phyloP scores from a whole-genome alignment of 768 basidiomycete genomes.

The Suillus paluster region DNA sequence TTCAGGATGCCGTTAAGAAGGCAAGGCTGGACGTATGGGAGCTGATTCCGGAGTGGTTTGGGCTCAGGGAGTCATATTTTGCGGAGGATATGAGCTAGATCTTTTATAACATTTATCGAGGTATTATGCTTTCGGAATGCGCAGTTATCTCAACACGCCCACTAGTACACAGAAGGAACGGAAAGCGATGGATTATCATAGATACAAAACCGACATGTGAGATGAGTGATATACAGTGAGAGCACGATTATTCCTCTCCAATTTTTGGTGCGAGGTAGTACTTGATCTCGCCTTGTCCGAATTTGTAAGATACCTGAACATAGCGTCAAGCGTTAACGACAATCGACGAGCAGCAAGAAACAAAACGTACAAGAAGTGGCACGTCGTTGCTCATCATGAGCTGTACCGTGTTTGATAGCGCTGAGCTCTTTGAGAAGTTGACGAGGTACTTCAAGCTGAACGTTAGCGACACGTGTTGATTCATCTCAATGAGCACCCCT shows the following conservation, averaged over 20 bases:
- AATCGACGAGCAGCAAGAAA: not conserved
- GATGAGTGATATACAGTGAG: not conserved
- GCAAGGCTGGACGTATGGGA: constrained; percentile 67
- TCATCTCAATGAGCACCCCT: constrained; percentile 82
- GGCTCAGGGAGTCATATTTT: constrained; percentile 32
- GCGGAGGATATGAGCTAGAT: not conserved
- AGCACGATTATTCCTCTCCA: constrained; percentile 66
- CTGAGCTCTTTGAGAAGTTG: constrained; percentile 92
- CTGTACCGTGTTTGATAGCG: constrained; percentile 71
- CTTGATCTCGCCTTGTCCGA: constrained; percentile 84
- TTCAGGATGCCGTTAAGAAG: constrained; percentile 42
- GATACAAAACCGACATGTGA: constrained; percentile 2
- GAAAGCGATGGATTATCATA: constrained; percentile 10
- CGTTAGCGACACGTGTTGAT: constrained; percentile 87
- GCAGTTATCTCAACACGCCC: not conserved
- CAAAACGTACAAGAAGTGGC: constrained; percentile 71
- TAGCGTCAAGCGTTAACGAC: not conserved
- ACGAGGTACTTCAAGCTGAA: constrained; percentile 97
- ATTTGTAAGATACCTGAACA: constrained; percentile 82
- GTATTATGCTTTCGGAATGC: not conserved
- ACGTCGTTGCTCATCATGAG: constrained; percentile 94
- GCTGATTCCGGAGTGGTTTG: constrained; percentile 68
- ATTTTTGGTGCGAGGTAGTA: constrained; percentile 99
- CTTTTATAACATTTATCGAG: not conserved
- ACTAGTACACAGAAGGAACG: not conserved